A percentile compares a stretch with the other conserved stretches of the same genome.
Evolutionary conservation across 2,329 filamentous ascomycete genomes (phyloP).

Genomic region (Talaromyces sp.): DNA sequence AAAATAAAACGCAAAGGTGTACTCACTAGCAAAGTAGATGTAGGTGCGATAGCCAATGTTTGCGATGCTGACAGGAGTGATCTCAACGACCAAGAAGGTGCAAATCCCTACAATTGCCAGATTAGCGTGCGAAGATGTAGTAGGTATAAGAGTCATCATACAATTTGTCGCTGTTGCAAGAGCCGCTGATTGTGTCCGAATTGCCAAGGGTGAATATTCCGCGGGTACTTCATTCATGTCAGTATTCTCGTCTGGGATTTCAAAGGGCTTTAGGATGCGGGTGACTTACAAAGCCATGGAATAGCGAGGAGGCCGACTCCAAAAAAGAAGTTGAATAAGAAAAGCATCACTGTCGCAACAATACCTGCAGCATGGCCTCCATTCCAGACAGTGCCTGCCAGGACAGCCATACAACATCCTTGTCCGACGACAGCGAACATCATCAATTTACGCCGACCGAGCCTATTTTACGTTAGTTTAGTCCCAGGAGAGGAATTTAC

Average conservation of each 20-base stretch:
- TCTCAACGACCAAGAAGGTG: slow-evolving; percentile 50
- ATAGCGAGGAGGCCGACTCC: slow-evolving; percentile 52
- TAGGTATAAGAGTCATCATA: neutral
- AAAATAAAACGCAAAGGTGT: neutral
- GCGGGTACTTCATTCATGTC: slow-evolving; percentile 40
- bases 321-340: slow-evolving; percentile 59
- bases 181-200: slow-evolving; percentile 54
- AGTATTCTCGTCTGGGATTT: slow-evolving; percentile 11
- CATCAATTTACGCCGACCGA: slow-evolving; percentile 63
- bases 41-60: slow-evolving; percentile 47
- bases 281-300: slow-evolving; percentile 42
- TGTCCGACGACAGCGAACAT: slow-evolving; percentile 59
- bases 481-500: neutral
- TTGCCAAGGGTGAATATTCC: slow-evolving; percentile 51
- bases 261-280: neutral
- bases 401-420: slow-evolving; percentile 51
- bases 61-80: slow-evolving; percentile 49
- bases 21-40: slow-evolving; percentile 44
- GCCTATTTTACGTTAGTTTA: slow-evolving; percentile 14
- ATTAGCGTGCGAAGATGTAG: neutral
- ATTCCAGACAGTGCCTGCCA: slow-evolving; percentile 49
- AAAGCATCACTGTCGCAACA: slow-evolving; percentile 54
- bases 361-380: slow-evolving; percentile 43
- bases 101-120: slow-evolving; percentile 43
- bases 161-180: slow-evolving; percentile 55